These are phyloP conservation scores for Jimgerdemannia flammicorona DNA, from an alignment of 192 early-diverging fungal genomes.

Conservation along the genomic window DNA sequence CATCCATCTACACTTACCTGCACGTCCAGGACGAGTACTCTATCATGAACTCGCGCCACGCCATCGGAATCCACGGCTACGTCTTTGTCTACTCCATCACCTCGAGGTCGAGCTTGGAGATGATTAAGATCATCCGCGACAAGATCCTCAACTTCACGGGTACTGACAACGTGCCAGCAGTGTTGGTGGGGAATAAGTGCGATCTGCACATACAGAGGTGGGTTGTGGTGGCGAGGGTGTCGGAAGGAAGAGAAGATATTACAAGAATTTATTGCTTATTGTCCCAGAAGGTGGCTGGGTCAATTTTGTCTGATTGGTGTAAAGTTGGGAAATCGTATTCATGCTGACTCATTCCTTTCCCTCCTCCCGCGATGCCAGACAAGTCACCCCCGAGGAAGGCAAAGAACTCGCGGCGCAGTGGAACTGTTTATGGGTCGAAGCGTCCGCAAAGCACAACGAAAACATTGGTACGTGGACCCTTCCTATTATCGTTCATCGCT, in stretches of 20 bases:
- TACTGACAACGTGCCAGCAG: constrained; percentile 84
- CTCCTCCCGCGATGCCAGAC: constrained; percentile 23
- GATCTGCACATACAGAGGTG: constrained; percentile 74
- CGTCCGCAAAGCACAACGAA: constrained; percentile 88
- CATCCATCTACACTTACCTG: background rate
- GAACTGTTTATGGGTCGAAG: constrained; percentile 85
- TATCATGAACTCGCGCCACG: constrained; percentile 86
- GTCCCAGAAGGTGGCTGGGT: no score
- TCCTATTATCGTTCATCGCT: background rate
- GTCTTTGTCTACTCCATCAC: constrained; percentile 92
- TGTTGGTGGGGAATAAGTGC: constrained; percentile 93
- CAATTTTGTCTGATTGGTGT: no score
- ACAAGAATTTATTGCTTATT: background rate
- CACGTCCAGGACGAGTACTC: constrained; percentile 83
- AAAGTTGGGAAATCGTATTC: background rate
- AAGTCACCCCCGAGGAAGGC: constrained; percentile 79
- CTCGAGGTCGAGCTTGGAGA: constrained; percentile 82
- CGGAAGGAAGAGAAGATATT: background rate
- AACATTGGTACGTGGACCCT: constrained; percentile 63
- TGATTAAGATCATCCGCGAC: constrained; percentile 85
- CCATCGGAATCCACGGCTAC: constrained; percentile 92
- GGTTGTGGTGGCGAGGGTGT: background rate
- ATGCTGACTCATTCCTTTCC: background rate
- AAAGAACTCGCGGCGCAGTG: constrained; percentile 74
- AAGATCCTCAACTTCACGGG: constrained; percentile 93